phyloP scores from a whole-genome alignment of 2,329 filamentous ascomycete genomes.

The Fusarium clavum region DNA sequence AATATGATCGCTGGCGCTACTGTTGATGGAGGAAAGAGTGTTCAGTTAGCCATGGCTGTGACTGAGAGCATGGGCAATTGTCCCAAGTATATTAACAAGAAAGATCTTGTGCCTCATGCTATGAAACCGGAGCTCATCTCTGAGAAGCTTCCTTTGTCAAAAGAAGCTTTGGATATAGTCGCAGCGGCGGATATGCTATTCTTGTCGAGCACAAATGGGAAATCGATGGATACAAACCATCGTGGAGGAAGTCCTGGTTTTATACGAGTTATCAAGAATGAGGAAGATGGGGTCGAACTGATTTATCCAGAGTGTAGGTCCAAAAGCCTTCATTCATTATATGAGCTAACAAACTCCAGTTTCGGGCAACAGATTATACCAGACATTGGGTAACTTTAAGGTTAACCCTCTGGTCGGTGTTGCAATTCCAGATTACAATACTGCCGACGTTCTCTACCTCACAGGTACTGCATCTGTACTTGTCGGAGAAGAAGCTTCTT shows the following conservation, averaged over 20 bases:
- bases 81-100: conserved; percentile 87
- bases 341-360: conserved; percentile 45
- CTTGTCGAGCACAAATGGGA: conserved; percentile 73
- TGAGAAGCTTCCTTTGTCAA: conserved; percentile 58
- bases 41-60: conserved; percentile 73
- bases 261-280: conserved; percentile 73
- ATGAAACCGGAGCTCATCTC: conserved; percentile 64
- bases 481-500: conserved; percentile 70
- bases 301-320: conserved; percentile 78
- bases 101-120: conserved; percentile 63
- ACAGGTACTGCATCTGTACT: conserved; percentile 77
- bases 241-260: conserved; percentile 82
- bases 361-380: conserved; percentile 85
- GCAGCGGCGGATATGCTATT: conserved; percentile 80
- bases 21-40: conserved; percentile 50
- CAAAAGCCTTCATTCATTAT: neutral
- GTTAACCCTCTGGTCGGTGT: conserved; percentile 75
- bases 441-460: conserved; percentile 77
- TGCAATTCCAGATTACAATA: conserved; percentile 78
- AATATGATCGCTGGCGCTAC: conserved; percentile 74
- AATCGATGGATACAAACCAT: conserved; percentile 86
- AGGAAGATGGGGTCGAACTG: conserved; percentile 61
- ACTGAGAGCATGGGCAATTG: conserved; percentile 83
- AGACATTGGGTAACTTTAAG: conserved; percentile 82
- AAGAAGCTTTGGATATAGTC: conserved; percentile 69